Conservation (phyloP, 2,329 filamentous ascomycete species). For the Laburnicola sp. region DNA sequence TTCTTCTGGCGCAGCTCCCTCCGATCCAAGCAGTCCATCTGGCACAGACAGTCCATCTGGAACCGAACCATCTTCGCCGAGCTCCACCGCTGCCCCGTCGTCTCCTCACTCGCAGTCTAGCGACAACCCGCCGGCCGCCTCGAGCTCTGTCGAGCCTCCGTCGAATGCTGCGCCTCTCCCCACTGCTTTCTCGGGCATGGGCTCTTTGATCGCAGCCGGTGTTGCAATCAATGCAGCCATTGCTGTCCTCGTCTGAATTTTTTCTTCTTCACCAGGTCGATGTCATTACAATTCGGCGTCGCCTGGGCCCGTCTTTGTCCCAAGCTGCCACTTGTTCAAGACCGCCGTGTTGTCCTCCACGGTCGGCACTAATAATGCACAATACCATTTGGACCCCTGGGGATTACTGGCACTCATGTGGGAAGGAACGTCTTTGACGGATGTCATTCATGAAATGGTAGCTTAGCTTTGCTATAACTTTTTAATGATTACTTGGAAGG, state of each 20-base stretch:
- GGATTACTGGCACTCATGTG: neutral
- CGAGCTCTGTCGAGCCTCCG: conserved; percentile 11
- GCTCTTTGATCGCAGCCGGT: conserved; percentile 27
- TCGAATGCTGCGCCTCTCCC: conserved; percentile 24
- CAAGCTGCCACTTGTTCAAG: neutral
- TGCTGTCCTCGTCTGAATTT: conserved; percentile 22
- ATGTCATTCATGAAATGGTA: conserved; percentile 11
- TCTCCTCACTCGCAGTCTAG: conserved; percentile 3
- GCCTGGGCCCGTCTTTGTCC: conserved; percentile 5
- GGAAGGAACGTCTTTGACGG: neutral
- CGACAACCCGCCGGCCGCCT: conserved; percentile 4
- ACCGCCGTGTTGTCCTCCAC: neutral
- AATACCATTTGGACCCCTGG: neutral
- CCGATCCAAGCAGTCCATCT: neutral
- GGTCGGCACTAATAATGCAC: neutral
- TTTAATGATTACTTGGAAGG: conserved; percentile 1
- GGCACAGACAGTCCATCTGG: neutral
- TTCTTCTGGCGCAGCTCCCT: neutral
- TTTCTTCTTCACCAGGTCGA: conserved; percentile 4
- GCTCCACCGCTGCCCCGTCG: neutral
- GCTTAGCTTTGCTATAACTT: conserved; percentile 8
- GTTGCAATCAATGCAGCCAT: conserved; percentile 22
- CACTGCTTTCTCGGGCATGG: conserved; percentile 23
- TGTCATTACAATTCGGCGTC: conserved; percentile 11
- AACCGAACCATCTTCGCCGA: neutral